Evolutionary conservation across 23 red algal species (phyloP), one percentile per base, ranked within the genome.

Genomic region (Gracilaria caudata): DNA sequence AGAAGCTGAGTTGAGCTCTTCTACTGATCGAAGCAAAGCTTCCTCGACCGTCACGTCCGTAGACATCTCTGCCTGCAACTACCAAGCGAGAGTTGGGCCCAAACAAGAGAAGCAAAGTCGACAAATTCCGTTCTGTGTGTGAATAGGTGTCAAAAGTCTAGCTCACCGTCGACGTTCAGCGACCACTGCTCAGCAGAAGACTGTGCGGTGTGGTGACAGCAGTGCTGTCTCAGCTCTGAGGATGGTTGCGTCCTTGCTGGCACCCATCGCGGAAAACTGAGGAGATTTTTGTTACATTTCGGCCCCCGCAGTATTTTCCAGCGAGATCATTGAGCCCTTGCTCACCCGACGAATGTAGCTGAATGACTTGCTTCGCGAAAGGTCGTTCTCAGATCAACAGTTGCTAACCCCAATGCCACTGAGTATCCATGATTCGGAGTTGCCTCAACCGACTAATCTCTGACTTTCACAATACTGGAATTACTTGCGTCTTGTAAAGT

Each of bases 21-120:
- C 85, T 3, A 89, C 72, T 5, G 85, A 68, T 45, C 74, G 71
- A 68, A 89, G 85, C 34, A 89, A 11, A 37, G 74, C 74, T 89
- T 89, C 85, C 35, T 89, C 85, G 47, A 23, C 49, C 16, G 39
- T 73, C 21, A 86, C 82, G 47, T 56, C 60, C 24, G 39, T 45
- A 6, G 77, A 26, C 77, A 80, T 80, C 14, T 9, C 44, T 49
- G 2, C 5, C 29, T 32, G 39, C 0, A 41, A 9, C 16, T 32
- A 32, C 11, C 7, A 53, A 58, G 21, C 57, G 23, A 32, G 76
- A 5, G 64, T 6, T 26, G 11, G 64, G 64, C 13, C 1, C 20
- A 21, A 68, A 53, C 49, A 16, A 45, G 6, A 45, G 10, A 10
- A 45, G 41, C 41, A 10, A 45, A 45, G 41, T 45, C 4, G 41